These are phyloP conservation scores for Sporothrix sp. DNA, from an alignment of 2,329 filamentous ascomycete species.

Conservation along the genomic window DNA sequence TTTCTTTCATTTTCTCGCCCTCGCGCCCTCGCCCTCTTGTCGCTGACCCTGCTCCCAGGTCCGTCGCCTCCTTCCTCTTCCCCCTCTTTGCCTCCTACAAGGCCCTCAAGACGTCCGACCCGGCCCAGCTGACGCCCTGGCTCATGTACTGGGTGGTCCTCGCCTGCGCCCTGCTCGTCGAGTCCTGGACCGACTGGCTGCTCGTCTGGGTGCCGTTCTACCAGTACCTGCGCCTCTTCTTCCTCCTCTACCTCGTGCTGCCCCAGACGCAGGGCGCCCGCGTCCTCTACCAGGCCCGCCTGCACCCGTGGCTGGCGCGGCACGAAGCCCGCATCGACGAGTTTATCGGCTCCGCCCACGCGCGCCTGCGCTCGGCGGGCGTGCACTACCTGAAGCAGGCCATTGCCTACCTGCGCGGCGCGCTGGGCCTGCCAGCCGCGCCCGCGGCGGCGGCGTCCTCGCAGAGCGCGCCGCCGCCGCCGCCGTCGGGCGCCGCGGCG, in stretches of 20 bases:
- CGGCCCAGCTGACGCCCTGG: conserved; percentile 87
- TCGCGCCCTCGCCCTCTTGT: background rate
- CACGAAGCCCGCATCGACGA: conserved; percentile 87
- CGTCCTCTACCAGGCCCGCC: conserved; percentile 70
- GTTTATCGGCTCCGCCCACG: conserved; percentile 74
- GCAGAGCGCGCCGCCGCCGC: conserved; percentile 24
- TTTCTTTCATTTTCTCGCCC: background rate
- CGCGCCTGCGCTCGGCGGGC: conserved; percentile 65
- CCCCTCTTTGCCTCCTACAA: conserved; percentile 97
- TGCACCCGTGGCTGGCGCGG: conserved; percentile 78
- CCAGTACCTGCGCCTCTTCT: conserved; percentile 75
- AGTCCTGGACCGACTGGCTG: conserved; percentile 82
- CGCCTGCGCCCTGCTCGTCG: conserved; percentile 67
- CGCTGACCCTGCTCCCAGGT: conserved; percentile 40
- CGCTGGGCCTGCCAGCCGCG: conserved; percentile 65
- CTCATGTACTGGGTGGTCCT: conserved; percentile 98
- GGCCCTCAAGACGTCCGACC: conserved; percentile 85
- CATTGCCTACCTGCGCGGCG: conserved; percentile 61
- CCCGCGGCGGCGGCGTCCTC: conserved; percentile 29
- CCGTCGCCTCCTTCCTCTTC: conserved; percentile 80
- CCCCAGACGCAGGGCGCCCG: conserved; percentile 93
- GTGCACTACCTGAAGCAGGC: conserved; percentile 63
- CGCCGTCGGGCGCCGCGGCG: conserved; percentile 24
- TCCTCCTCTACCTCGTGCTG: conserved; percentile 91
- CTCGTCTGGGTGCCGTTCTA: conserved; percentile 90